Evolutionary conservation across 306 rosid species (phyloP), one percentile per base, ranked within the genome.

Genomic region (Sophora flavescens): DNA sequence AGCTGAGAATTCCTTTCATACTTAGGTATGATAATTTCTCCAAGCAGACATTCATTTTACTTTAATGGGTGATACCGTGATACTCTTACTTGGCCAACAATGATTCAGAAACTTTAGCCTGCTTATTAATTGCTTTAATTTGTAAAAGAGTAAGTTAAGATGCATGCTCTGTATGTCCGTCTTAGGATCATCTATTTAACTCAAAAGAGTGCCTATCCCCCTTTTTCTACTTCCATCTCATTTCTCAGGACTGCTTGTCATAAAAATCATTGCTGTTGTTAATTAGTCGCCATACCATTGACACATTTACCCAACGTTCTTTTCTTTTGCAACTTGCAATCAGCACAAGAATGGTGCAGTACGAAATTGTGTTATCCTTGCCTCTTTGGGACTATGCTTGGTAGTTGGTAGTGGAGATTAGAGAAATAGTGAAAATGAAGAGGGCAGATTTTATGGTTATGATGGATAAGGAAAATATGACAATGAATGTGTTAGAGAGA

Each of bases 1-100:
- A 91, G 85, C 86, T 96, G 82, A 88, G 54, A 84, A 77, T 75
- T 74, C 97, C 96, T 62, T 96, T 96, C 78, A 53, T 87, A 80
- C 90, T 96, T 16, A 87, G 94, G 99, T 93, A 79, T 32, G 77
- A 28, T 58, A n/a, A 57, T 74, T 38, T 67, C 10, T 68, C 63
- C 78, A 42, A 51, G 41, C 22, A 60, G 53, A 56, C 26, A 30
- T 51, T 5, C 18, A 67, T 69, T 68, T 26, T 79, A 32, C 18
- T 15, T 59, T 1, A 35, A 36, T 8, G 26, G 45, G 16, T 63
- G 66, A 32, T 63, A 30, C 41, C 38, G 16, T 63, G 66, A 32
- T 63, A 30, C 41, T 47, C 76, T 15, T 51, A 52, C 69, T 60
- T 72, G 56, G 63, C 38, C 32, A 75, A 17, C n/a, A 64, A n/a